Evolutionary conservation across 148 eudicot species (phyloP).

Genomic region (Dianthus caryophyllus): DNA sequence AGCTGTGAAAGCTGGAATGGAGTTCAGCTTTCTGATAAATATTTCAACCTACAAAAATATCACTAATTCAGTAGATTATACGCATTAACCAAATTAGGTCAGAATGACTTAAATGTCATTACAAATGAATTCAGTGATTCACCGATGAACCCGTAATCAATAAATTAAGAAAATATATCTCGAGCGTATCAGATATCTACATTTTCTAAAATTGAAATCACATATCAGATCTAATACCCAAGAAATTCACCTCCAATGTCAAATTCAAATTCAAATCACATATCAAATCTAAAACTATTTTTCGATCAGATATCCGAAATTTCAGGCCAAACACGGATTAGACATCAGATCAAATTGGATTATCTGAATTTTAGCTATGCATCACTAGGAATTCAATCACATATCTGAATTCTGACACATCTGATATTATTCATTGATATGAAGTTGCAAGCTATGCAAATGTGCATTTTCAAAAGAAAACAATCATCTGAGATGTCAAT

Average conservation of each 20-base stretch:
- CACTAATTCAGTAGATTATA: neutral
- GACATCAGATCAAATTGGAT: too few relatives aligned
- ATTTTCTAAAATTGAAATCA: too few relatives aligned
- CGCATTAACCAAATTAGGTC: neutral
- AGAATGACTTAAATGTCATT: neutral
- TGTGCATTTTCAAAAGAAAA: neutral
- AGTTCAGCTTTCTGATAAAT: conserved; percentile 78
- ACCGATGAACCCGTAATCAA: neutral
- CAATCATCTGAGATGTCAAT: neutral
- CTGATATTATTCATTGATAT: neutral
- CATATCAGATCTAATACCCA: too few relatives aligned
- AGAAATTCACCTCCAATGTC: too few relatives aligned
- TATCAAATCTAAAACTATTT: too few relatives aligned
- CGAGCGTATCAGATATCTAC: too few relatives aligned
- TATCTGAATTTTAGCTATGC: too few relatives aligned
- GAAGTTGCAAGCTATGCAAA: neutral
- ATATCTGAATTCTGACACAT: neutral
- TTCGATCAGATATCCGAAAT: too few relatives aligned
- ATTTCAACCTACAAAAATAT: conserved; percentile 59
- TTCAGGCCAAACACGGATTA: too few relatives aligned
- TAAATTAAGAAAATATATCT: neutral
- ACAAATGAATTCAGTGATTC: neutral
- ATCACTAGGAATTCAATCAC: neutral
- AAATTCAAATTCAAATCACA: too few relatives aligned
- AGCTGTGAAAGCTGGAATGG: conserved; percentile 97